A percentile compares a stretch with the other conserved stretches of the same genome.
These are phyloP conservation scores for Balansia obtecta DNA, from an alignment of 2,329 filamentous ascomycete species.

Conservation along the genomic window DNA sequence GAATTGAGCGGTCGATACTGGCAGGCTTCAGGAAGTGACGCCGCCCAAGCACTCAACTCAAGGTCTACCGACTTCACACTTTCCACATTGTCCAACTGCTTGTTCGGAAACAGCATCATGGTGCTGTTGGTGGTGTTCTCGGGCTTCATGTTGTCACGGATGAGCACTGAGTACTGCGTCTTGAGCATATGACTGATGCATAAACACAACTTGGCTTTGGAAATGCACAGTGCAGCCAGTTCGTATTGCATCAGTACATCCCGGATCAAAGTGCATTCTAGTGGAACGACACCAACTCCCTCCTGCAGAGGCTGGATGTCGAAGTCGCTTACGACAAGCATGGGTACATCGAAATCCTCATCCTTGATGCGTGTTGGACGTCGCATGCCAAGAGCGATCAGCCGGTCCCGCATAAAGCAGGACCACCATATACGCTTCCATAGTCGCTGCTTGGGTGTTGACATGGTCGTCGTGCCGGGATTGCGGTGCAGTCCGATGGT, in stretches of 20 bases:
- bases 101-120: slow-evolving; percentile 88
- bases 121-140: slow-evolving; percentile 63
- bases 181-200: slow-evolving; percentile 83
- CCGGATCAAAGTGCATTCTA: slow-evolving; percentile 57
- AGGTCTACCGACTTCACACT: slow-evolving; percentile 69
- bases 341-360: slow-evolving; percentile 86
- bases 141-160: slow-evolving; percentile 68
- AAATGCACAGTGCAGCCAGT: slow-evolving; percentile 78
- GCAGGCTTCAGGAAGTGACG: slow-evolving; percentile 58
- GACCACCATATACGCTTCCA: slow-evolving; percentile 99
- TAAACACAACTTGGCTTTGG: slow-evolving; percentile 80
- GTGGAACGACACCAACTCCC: slow-evolving; percentile 53
- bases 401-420: slow-evolving; percentile 85
- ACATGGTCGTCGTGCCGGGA: slow-evolving; percentile 64
- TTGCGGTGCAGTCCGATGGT: slow-evolving; percentile 89
- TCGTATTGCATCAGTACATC: slow-evolving; percentile 64
- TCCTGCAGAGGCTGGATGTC: slow-evolving; percentile 59
- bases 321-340: slow-evolving; percentile 77
- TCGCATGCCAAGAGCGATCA: slow-evolving; percentile 88
- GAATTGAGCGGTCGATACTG: slow-evolving; percentile 48
- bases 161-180: slow-evolving; percentile 83
- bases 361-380: slow-evolving; percentile 85
- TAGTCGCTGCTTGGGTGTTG: slow-evolving; percentile 59
- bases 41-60: slow-evolving; percentile 67
- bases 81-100: slow-evolving; percentile 67